Evolutionary conservation across 2,329 filamentous ascomycete genomes (phyloP), one percentile per base, ranked within the genome.

Genomic region (Pseudovirgaria hyperparasitica): DNA sequence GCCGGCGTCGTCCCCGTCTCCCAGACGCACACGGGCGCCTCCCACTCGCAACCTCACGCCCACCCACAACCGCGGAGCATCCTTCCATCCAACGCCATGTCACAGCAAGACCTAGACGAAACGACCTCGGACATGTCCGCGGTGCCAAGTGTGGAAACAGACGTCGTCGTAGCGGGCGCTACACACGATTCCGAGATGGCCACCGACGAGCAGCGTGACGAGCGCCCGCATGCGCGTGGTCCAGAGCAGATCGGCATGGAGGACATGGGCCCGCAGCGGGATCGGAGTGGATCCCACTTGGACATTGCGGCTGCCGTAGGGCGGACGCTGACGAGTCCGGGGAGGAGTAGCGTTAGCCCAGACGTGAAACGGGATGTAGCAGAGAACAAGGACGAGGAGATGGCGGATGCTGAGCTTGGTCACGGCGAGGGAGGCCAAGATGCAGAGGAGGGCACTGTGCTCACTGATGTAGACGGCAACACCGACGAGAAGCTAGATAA

Each of bases 171-270:
- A n/a, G n/a, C n/a, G n/a, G n/a, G n/a, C n/a, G n/a, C n/a, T n/a
- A n/a, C n/a, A n/a, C n/a, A n/a, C n/a, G n/a, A n/a, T n/a, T n/a
- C n/a, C n/a, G 42, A 52, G 21, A 50, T 46, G 6, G 39, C 57
- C 29, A 54, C 56, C 33, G 53, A 50, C 6, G 57, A 58, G 26
- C 36, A 30, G 29, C 54, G 60, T 19, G 76, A 82, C 32, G 65
- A 73, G 27, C 44, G 58, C 3, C 82, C 85, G 5, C 84, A 92
- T 53, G 84, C 81, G 1, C 69, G 84, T 21, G 87, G 87, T 0
- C 90, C 90, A 0, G 73, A 82, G 16, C 68, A 82, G 40, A 79
- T 96, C 26, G 87, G 86, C 4, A 73, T 85, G 32, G 75, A 82
- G 40, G 90, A 98, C 48, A 79, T 82, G 38, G 90, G 90, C 0